Percentiles rank a stretch among this genome's conserved stretches.
Evolutionary conservation across 140 eudicot genomes (phyloP).

Genomic region (Stevia rebaudiana): DNA sequence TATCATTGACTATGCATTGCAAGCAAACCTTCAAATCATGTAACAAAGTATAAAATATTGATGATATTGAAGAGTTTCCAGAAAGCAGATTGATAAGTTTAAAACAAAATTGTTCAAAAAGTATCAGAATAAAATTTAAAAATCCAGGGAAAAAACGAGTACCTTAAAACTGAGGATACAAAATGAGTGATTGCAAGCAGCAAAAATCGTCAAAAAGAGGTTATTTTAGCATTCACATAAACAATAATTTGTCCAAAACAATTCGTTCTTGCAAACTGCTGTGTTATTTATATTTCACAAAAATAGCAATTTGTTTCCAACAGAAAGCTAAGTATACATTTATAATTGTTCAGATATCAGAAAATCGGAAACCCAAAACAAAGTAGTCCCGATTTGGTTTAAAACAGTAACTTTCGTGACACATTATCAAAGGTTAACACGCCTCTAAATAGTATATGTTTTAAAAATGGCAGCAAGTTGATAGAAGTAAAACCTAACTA

Average conservation of each 20-base stretch:
- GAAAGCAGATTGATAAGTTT: background rate
- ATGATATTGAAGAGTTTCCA: background rate
- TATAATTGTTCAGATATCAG: too few species aligned
- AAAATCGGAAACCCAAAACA: too few species aligned
- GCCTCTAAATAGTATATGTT: background rate
- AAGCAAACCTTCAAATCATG: background rate
- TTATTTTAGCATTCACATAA: background rate
- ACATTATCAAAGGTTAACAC: background rate
- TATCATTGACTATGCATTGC: background rate
- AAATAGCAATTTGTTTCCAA: background rate
- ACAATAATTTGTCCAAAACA: background rate
- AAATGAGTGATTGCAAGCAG: background rate
- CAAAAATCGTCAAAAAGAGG: background rate
- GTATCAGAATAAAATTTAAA: background rate
- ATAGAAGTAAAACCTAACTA: background rate
- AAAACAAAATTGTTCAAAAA: background rate
- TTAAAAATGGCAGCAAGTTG: background rate
- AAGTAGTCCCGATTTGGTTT: background rate
- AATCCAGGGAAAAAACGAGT: background rate
- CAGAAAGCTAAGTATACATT: background rate
- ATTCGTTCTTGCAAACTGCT: slow-evolving; percentile 1
- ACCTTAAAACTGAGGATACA: background rate
- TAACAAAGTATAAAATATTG: background rate
- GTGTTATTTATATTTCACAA: background rate
- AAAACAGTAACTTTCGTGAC: background rate